Percentiles rank a stretch among this genome's conserved stretches.
Conservation (phyloP, 2,329 filamentous ascomycete species). For the Tolypocladium guangdongense region DNA sequence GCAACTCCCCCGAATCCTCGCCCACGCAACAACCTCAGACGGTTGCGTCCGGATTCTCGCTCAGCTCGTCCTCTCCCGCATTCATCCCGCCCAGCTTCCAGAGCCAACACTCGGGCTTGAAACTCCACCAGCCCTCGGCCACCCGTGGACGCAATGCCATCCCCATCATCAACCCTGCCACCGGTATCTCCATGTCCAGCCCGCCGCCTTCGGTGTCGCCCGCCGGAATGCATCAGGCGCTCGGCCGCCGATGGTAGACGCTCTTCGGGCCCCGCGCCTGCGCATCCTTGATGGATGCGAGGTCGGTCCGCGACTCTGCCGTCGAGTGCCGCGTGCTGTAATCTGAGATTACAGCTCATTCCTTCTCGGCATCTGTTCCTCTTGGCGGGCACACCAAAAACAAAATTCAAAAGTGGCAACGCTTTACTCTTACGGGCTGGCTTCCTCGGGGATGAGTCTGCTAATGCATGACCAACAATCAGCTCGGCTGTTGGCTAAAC, state of each 20-base stretch:
- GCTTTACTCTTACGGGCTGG: conserved; percentile 26
- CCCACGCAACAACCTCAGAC: conserved; percentile 81
- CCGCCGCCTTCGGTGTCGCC: conserved; percentile 66
- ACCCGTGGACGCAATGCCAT: conserved; percentile 90
- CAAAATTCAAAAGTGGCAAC: conserved; percentile 27
- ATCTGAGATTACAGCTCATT: conserved; percentile 25
- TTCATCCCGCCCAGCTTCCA: conserved; percentile 57
- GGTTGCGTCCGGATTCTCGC: conserved; percentile 65
- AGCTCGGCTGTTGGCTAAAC: conserved; percentile 17
- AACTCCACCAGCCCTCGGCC: conserved; percentile 83
- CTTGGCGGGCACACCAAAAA: conserved; percentile 36
- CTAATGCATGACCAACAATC: conserved; percentile 12
- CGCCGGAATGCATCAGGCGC: conserved; percentile 46
- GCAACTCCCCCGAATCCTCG: conserved; percentile 84
- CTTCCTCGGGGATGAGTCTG: conserved; percentile 21
- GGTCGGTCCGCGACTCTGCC: conserved; percentile 22
- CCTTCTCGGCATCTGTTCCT: conserved; percentile 33
- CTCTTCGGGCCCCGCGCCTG: conserved; percentile 9
- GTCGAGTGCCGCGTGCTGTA: conserved; percentile 23
- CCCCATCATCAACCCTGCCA: conserved; percentile 92
- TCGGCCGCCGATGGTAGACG: conserved; percentile 44
- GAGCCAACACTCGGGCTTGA: conserved; percentile 55
- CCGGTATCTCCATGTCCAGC: conserved; percentile 78
- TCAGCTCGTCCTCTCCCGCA: conserved; percentile 55
- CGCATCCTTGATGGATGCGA: conserved; percentile 21